phyloP scores from a whole-genome alignment of 2,329 filamentous ascomycete species.

The Fusarium agapanthi region DNA sequence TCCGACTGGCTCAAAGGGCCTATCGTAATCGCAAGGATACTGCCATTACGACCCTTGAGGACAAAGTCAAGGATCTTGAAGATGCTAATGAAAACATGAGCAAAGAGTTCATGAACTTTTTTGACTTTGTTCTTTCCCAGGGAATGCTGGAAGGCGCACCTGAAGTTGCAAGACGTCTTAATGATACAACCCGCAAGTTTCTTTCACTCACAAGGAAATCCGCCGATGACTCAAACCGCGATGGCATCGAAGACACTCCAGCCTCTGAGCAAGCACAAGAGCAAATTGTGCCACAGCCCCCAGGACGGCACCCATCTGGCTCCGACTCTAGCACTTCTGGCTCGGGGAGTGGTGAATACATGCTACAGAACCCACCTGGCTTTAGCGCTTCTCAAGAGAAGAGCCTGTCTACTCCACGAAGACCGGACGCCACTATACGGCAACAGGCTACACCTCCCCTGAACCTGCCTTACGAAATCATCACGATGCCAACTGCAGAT shows the following conservation, averaged over 20 bases:
- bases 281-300: not conserved
- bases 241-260: constrained; percentile 1
- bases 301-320: constrained; percentile 3
- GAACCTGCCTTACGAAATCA: constrained; percentile 54
- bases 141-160: constrained; percentile 67
- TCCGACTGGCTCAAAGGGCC: constrained; percentile 84
- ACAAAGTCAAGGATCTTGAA: constrained; percentile 74
- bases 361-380: not conserved
- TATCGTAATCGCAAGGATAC: constrained; percentile 87
- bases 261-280: not conserved
- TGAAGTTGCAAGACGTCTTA: constrained; percentile 65
- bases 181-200: constrained; percentile 66
- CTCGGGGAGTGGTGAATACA: constrained; percentile 3
- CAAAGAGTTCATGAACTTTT: constrained; percentile 72
- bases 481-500: constrained; percentile 59
- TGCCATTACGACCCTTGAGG: constrained; percentile 77
- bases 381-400: not conserved
- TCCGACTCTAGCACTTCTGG: constrained; percentile 8
- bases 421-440: constrained; percentile 8
- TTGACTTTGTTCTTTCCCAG: constrained; percentile 66
- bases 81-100: constrained; percentile 78
- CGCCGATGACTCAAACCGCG: constrained; percentile 44
- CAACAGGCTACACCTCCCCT: constrained; percentile 30
- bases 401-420: constrained; percentile 17
- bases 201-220: constrained; percentile 61